phyloP scores from a whole-genome alignment of 2,329 filamentous ascomycete species.

The Phaeosphaeria sp. region DNA sequence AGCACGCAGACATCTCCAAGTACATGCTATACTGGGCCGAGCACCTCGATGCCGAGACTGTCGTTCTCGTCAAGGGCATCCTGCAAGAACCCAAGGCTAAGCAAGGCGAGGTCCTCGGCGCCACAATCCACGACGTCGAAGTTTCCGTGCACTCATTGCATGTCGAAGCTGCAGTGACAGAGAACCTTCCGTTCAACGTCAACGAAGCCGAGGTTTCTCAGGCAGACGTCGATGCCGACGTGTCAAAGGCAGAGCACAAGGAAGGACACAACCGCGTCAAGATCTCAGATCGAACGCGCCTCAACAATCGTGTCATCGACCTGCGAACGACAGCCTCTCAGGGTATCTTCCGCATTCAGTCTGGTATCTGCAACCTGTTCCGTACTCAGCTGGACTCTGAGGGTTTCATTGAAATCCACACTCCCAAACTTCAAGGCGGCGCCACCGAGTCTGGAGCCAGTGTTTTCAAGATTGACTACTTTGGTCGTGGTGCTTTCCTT shows the following conservation, averaged over 20 bases:
- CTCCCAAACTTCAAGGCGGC: constrained; percentile 86
- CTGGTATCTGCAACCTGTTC: constrained; percentile 80
- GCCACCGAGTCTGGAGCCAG: constrained; percentile 91
- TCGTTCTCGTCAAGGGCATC: constrained; percentile 77
- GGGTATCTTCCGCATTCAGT: constrained; percentile 85
- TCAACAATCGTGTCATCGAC: constrained; percentile 81
- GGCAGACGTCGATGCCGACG: constrained; percentile 61
- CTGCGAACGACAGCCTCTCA: constrained; percentile 86
- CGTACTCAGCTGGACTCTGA: constrained; percentile 74
- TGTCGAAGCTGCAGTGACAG: constrained; percentile 65
- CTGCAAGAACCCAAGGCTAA: constrained; percentile 73
- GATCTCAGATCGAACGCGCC: constrained; percentile 74
- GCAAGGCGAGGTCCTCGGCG: constrained; percentile 73
- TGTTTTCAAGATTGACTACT: constrained; percentile 92
- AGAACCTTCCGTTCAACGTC: constrained; percentile 71
- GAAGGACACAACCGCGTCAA: constrained; percentile 65
- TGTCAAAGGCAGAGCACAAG: constrained; percentile 58
- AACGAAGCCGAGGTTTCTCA: constrained; percentile 71
- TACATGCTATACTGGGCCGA: constrained; percentile 89
- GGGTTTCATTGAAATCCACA: constrained; percentile 92
- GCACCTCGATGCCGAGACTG: constrained; percentile 77
- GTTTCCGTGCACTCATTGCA: constrained; percentile 72
- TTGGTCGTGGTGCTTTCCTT: constrained; percentile 83
- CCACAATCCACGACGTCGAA: constrained; percentile 77
- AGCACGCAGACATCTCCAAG: constrained; percentile 67